Evolutionary conservation across 2,329 filamentous ascomycete genomes (phyloP), one percentile per base, ranked within the genome.

Genomic region (Magnaporthiopsis poae): DNA sequence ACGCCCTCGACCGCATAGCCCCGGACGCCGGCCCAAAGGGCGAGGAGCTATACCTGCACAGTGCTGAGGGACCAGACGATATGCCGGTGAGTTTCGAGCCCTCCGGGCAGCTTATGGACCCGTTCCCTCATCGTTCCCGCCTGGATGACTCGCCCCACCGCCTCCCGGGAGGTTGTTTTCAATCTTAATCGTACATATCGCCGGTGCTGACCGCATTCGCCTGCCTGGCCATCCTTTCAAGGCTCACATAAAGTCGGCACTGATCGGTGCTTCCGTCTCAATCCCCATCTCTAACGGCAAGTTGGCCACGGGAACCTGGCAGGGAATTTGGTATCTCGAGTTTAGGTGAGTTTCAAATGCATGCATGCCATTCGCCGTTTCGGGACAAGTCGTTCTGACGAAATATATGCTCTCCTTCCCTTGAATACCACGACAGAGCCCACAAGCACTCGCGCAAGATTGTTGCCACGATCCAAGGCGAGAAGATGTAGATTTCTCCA

Each of bases 271-370:
- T 4, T 96, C 90, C 71, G 87, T 98, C 2, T 94, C 88, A 7
- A 90, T 99, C 67, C 95, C 95, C 1, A 97, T 99, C 76, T 89
- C 86, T 68, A 88, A 98, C 73, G 95, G 95, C 59, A 88, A 85
- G 71, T 77, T 98, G 75, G 83, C 83, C 29, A 85, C 84, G 15
- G 87, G 87, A 29, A 89, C 86, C 4, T 94, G 90, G 91, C 91
- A 95, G 73, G 87, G 95, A 0, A 94, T 98, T 68, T 98, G 91
- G 90, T 96, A 96, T 77, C 80, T 97, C 70, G 95, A 98, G 78
- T 98, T 98, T 76, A 84, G 94, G 67, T 64, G 33, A 33, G 46
- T 56, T 56, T 18, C 3, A 21, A 21, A 56, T 56, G 63, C 15
- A n/a, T 9, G 18, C 27, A 18, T 31, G 15, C 13, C 46, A 21